Evolutionary conservation across 192 early-diverging fungal genomes (phyloP), one percentile per base, ranked within the genome.

Genomic region (Podila verticillata): DNA sequence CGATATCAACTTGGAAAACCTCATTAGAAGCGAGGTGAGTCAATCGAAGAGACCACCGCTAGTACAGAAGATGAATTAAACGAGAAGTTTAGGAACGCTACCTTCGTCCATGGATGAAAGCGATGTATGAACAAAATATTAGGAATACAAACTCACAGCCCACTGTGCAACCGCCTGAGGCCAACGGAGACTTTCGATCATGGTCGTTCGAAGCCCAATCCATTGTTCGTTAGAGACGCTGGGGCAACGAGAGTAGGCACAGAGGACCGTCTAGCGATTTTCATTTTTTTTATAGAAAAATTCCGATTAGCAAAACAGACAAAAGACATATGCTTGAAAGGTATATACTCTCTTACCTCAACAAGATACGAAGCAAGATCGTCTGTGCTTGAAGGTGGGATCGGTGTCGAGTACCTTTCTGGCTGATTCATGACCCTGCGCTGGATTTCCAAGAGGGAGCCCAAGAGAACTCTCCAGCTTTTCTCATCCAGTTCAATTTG

Each of bases 341-440:
- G n/a, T n/a, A n/a, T 20, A 7, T 39, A 59, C 3, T 26, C 22
- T 26, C 24, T 26, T 85, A 89, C 89, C 78, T 96, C 95, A 54
- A 91, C 80, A 19, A 93, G 72, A 62, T 80, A 83, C 36, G 92
- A 87, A 0, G 88, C 87, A 63, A 95, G 66, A 7, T 94, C 94
- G 17, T 90, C 87, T 6, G 89, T 80, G 9, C 77, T 71, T 3
- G 83, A 6, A 22, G 65, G 69, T 6, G 84, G 64, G 13, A 81
- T 74, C 26, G 85, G 83, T 34, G 81, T 58, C 13, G 49, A 77
- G 32, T 75, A 68, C 39, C 81, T 85, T 28, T 87, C 82, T 13
- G 82, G 67, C 48, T 73, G 62, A 60, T 81, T 80, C 86, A 91
- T 82, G 72, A 90, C 73, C 47, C 90, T 86, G 28, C 85, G 64